Conservation (phyloP, 495 filamentous ascomycete species). For the Penicillium maclennaniae region DNA sequence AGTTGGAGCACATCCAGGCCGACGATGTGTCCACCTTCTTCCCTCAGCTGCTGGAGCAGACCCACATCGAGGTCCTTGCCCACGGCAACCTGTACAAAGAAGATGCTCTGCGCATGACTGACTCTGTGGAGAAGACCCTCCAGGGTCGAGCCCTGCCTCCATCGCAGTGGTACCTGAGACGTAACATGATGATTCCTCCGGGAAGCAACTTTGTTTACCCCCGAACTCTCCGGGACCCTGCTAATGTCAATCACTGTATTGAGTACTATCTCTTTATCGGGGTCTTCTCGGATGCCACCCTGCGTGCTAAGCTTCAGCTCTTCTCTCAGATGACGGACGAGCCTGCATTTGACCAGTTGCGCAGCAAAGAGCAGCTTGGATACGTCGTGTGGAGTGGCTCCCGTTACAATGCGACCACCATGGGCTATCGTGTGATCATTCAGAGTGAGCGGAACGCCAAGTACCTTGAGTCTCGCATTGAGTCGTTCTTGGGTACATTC, state of each 20-base stretch:
- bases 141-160: constrained; percentile 70
- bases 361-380: constrained; percentile 96
- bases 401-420: constrained; percentile 63
- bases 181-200: constrained; percentile 72
- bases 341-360: constrained; percentile 87
- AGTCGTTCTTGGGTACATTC: constrained; percentile 70
- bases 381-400: constrained; percentile 90
- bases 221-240: constrained; percentile 75
- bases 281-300: constrained; percentile 57
- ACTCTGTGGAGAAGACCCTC: constrained; percentile 75
- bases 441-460: constrained; percentile 83
- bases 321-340: constrained; percentile 92
- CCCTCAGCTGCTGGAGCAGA: constrained; percentile 73
- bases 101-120: constrained; percentile 82
- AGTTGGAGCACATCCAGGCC: constrained; percentile 67
- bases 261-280: constrained; percentile 86
- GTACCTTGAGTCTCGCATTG: constrained; percentile 84
- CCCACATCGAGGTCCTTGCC: constrained; percentile 81
- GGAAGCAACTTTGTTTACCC: constrained; percentile 81
- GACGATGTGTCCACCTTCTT: constrained; percentile 75
- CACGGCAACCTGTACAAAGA: constrained; percentile 97
- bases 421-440: constrained; percentile 86
- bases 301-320: constrained; percentile 74
- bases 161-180: constrained; percentile 73
- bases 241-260: constrained; percentile 95